Evolutionary conservation across 2,329 filamentous ascomycete genomes (phyloP).

Genomic region (Calonectria pseudoreteaudii): DNA sequence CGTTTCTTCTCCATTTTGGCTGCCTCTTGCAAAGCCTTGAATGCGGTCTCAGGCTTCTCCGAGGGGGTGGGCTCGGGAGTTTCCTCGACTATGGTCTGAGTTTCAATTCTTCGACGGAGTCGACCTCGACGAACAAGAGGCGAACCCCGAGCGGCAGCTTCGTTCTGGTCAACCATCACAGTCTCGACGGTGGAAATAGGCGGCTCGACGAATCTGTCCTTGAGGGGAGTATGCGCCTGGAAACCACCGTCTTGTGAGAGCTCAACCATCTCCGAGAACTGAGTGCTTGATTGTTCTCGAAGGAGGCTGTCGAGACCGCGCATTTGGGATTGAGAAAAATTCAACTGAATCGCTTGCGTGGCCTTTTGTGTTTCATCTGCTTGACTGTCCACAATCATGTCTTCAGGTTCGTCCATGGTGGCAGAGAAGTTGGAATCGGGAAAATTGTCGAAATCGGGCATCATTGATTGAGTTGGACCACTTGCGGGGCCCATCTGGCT

Average conservation of each 20-base stretch:
- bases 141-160: constrained; percentile 66
- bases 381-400: constrained; percentile 61
- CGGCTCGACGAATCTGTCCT: constrained; percentile 72
- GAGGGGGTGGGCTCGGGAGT: constrained; percentile 30
- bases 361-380: constrained; percentile 48
- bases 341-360: constrained; percentile 63
- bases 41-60: constrained; percentile 61
- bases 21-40: constrained; percentile 77
- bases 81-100: constrained; percentile 35
- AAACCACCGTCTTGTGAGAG: constrained; percentile 87
- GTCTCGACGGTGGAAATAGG: constrained; percentile 80
- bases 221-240: constrained; percentile 77
- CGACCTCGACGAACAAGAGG: constrained; percentile 73
- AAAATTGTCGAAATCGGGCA: constrained; percentile 69
- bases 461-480: constrained; percentile 58
- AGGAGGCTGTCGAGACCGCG: constrained; percentile 69
- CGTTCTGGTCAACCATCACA: constrained; percentile 58
- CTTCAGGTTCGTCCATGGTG: constrained; percentile 67
- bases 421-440: constrained; percentile 72
- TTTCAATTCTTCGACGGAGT: constrained; percentile 57
- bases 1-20: constrained; percentile 68
- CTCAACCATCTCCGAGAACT: constrained; percentile 77
- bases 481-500: constrained; percentile 55
- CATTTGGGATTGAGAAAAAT: constrained; percentile 71
- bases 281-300: constrained; percentile 62